Conservation (phyloP, 768 basidiomycete genomes). For the Suillus fuscotomentosus region DNA sequence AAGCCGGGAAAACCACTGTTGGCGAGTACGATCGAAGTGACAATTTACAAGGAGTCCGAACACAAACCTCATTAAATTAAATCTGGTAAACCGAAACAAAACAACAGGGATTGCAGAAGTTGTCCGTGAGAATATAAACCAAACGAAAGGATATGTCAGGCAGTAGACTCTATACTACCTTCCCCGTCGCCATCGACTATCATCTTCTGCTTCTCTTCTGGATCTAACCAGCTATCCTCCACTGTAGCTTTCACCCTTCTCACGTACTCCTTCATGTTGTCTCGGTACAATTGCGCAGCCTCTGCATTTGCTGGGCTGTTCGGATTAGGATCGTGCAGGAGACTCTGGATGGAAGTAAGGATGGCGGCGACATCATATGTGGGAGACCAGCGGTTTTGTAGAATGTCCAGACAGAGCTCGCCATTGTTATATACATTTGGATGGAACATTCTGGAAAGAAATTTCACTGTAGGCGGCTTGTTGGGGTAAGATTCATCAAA, state of each 20-base stretch:
- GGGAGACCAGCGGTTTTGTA: conserved; percentile 98
- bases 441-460: conserved; percentile 97
- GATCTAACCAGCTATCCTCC: conserved; percentile 93
- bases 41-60: background rate
- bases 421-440: conserved; percentile 99
- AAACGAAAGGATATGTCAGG: background rate
- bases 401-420: conserved; percentile 96
- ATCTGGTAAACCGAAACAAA: background rate
- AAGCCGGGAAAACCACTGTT: background rate
- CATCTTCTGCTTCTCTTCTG: conserved; percentile 63
- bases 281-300: conserved; percentile 93
- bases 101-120: background rate
- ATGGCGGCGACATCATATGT: conserved; percentile 99
- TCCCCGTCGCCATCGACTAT: conserved; percentile 31
- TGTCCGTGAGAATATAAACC: background rate
- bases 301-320: conserved; percentile 98
- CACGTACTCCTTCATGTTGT: conserved; percentile 99
- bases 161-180: background rate
- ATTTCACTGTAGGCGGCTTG: conserved; percentile 96
- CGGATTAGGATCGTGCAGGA: conserved; percentile 97
- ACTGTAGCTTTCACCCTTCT: conserved; percentile 90
- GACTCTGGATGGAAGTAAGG: conserved; percentile 92
- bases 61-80: conserved; percentile 3
- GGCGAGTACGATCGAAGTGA: background rate
- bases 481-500: conserved; percentile 99